Evolutionary conservation across 192 early-diverging fungal genomes (phyloP).

Genomic region (Coemansia umbellata): DNA sequence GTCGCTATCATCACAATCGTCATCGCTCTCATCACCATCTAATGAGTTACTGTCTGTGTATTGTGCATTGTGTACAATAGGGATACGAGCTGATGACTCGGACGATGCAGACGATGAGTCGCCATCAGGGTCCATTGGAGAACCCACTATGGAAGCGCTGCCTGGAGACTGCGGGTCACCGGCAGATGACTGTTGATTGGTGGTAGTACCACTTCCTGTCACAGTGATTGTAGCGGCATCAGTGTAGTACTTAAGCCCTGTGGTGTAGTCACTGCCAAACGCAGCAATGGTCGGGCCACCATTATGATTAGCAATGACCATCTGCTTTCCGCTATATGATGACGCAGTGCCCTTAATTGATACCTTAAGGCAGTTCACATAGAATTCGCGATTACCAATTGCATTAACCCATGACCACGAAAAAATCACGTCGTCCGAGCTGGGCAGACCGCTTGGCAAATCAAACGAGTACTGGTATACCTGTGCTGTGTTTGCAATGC

Average conservation of each 20-base stretch:
- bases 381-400: slow-evolving; percentile 61
- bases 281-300: slow-evolving; percentile 51
- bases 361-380: slow-evolving; percentile 70
- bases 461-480: slow-evolving; percentile 42
- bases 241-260: slow-evolving; percentile 25
- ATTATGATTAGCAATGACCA: slow-evolving; percentile 54
- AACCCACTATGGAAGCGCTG: no score
- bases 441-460: slow-evolving; percentile 53
- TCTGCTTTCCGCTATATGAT: slow-evolving; percentile 46
- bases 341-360: slow-evolving; percentile 48
- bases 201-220: slow-evolving; percentile 13
- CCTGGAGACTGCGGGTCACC: no score
- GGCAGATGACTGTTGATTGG: background rate
- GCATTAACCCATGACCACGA: slow-evolving; percentile 72
- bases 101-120: no score
- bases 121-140: no score
- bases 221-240: slow-evolving; percentile 30
- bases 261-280: slow-evolving; percentile 36
- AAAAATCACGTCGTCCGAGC: slow-evolving; percentile 37
- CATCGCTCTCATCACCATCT: no score
- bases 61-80: no score
- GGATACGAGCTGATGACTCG: no score
- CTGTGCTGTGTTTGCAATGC: slow-evolving; percentile 1
- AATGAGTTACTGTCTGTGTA: no score
- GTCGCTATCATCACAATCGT: background rate